These are phyloP conservation scores for Diaporthe aspalathi DNA, from an alignment of 2,329 filamentous ascomycete genomes.

Conservation along the genomic window DNA sequence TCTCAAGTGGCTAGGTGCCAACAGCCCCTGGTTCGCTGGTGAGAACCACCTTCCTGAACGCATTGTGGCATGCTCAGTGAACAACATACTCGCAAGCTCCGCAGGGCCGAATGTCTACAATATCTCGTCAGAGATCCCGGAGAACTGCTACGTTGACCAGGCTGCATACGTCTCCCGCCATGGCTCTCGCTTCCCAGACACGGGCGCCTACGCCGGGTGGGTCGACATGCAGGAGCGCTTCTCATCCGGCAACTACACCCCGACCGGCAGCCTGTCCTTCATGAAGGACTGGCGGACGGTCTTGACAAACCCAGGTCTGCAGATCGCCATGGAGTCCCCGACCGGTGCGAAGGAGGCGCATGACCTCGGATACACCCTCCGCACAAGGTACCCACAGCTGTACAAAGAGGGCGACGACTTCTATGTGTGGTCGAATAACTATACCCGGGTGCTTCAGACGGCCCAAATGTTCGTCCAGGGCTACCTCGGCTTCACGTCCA, in stretches of 20 bases:
- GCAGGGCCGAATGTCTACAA: constrained; percentile 66
- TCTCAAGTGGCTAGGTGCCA: constrained; percentile 59
- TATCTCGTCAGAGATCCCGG: constrained; percentile 65
- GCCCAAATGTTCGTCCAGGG: constrained; percentile 71
- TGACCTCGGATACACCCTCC: constrained; percentile 65
- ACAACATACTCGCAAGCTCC: constrained; percentile 26
- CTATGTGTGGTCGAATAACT: constrained; percentile 74
- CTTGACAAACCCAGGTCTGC: constrained; percentile 62
- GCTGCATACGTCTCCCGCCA: constrained; percentile 70
- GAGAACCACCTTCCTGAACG: constrained; percentile 36
- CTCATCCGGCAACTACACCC: constrained; percentile 63
- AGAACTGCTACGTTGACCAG: constrained; percentile 69
- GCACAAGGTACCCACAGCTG: constrained; percentile 62
- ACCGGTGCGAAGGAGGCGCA: constrained; percentile 73
- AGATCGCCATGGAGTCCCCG: constrained; percentile 69
- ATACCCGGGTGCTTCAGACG: constrained; percentile 71
- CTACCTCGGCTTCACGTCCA: constrained; percentile 68
- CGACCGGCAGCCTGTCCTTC: constrained; percentile 65
- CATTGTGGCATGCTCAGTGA: neutral
- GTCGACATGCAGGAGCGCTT: constrained; percentile 60
- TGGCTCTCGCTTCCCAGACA: constrained; percentile 72
- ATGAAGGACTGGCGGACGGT: constrained; percentile 69
- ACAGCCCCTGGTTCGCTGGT: constrained; percentile 65
- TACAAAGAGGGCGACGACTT: constrained; percentile 63
- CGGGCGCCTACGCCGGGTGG: constrained; percentile 70